Conservation (phyloP, 2,329 filamentous ascomycete species). For the Paraphaeosphaeria sporulosa region DNA sequence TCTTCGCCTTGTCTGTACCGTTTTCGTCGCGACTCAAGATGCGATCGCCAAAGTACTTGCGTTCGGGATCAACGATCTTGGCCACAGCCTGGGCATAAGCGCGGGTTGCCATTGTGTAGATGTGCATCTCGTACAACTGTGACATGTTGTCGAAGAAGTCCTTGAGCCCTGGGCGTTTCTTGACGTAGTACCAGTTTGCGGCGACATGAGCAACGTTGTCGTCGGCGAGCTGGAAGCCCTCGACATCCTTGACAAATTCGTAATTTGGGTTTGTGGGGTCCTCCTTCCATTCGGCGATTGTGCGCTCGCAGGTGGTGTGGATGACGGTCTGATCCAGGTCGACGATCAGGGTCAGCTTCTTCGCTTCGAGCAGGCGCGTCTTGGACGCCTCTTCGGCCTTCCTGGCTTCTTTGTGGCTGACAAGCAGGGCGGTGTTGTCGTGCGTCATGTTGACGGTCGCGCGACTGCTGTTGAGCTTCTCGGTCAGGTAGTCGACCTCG, state of each 20-base stretch:
- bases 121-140: slow-evolving; percentile 89
- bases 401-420: slow-evolving; percentile 82
- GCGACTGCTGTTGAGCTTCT: slow-evolving; percentile 79
- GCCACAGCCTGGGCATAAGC: slow-evolving; percentile 95
- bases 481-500: slow-evolving; percentile 82
- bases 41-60: slow-evolving; percentile 89
- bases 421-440: slow-evolving; percentile 84
- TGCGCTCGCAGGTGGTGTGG: slow-evolving; percentile 96
- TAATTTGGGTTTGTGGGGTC: slow-evolving; percentile 91
- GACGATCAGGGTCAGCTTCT: slow-evolving; percentile 91
- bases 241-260: slow-evolving; percentile 86
- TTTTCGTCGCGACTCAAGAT: slow-evolving; percentile 98
- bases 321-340: slow-evolving; percentile 99
- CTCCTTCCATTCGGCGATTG: slow-evolving; percentile 92
- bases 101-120: slow-evolving; percentile 98
- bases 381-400: slow-evolving; percentile 87
- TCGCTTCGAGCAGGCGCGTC: slow-evolving; percentile 76
- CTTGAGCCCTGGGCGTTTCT: slow-evolving; percentile 85
- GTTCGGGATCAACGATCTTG: slow-evolving; percentile 88
- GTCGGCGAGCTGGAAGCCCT: slow-evolving; percentile 86
- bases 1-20: slow-evolving; percentile 90
- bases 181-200: slow-evolving; percentile 88
- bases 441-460: slow-evolving; percentile 96
- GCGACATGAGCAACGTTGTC: slow-evolving; percentile 59
- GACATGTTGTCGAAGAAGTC: slow-evolving; percentile 82